Percentiles rank a stretch among this genome's conserved stretches.
These are phyloP conservation scores for Aspergillus leporis DNA, from an alignment of 495 filamentous ascomycete genomes.

Conservation along the genomic window DNA sequence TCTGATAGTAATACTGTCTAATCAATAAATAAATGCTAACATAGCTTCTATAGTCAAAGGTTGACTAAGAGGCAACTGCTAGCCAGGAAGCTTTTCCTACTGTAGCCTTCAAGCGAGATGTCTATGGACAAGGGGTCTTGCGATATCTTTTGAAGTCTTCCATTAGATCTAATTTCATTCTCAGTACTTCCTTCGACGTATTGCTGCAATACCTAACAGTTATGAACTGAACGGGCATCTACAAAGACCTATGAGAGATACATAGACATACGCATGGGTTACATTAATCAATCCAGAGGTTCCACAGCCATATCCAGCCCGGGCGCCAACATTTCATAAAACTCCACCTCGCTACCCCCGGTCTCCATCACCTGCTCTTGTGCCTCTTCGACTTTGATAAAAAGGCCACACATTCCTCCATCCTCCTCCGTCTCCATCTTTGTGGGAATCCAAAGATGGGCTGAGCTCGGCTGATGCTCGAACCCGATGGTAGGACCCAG, in stretches of 20 bases:
- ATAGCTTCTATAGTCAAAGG: neutral
- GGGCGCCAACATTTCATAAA: neutral
- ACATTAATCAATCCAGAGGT: neutral
- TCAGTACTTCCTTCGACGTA: neutral
- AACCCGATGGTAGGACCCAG: neutral
- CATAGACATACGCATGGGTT: neutral
- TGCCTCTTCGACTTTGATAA: conserved; percentile 23
- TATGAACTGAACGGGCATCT: neutral
- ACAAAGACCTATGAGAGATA: neutral
- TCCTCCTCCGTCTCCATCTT: conserved; percentile 15
- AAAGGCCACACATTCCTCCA: conserved; percentile 8
- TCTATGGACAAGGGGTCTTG: neutral
- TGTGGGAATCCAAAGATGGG: conserved; percentile 15
- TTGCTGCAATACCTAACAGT: neutral
- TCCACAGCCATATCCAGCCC: neutral
- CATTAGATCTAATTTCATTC: neutral
- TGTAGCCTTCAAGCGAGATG: neutral
- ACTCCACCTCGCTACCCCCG: conserved; percentile 1
- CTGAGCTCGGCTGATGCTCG: conserved; percentile 2
- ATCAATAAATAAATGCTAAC: neutral
- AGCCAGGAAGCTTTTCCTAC: too few relatives aligned
- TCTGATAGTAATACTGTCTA: neutral
- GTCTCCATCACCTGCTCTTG: neutral
- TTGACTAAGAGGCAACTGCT: neutral
- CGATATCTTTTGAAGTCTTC: neutral